Conservation (phyloP, 164 flowering plant species). For the Stephania yunnanensis region DNA sequence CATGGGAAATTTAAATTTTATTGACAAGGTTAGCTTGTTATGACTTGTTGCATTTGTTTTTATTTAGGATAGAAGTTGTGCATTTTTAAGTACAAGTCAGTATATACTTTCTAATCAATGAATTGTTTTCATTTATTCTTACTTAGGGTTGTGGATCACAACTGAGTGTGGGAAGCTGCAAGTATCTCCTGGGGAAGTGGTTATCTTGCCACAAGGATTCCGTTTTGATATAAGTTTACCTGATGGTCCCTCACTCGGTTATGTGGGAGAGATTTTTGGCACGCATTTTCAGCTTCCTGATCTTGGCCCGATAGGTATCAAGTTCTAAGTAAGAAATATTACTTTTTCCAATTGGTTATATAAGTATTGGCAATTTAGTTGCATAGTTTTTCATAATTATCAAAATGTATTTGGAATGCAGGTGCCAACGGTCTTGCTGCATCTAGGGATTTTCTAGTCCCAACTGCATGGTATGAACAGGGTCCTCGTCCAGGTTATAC, state of each 20-base stretch:
- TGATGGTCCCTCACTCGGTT: conserved; percentile 92
- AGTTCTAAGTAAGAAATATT: conserved; percentile 3
- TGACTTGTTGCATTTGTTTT: no score
- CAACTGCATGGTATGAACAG: conserved; percentile 79
- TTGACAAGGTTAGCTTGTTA: no score
- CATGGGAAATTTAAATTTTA: no score
- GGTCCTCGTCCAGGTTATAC: conserved; percentile 49
- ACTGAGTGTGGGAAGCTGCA: conserved; percentile 83
- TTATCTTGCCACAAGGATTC: conserved; percentile 86
- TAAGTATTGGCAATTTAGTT: neutral
- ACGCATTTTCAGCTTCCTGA: conserved; percentile 94
- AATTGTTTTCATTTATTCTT: neutral
- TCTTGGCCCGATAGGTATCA: conserved; percentile 89
- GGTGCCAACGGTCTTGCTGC: conserved; percentile 98
- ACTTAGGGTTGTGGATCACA: conserved; percentile 71
- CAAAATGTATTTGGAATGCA: conserved; percentile 19
- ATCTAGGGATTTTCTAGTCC: conserved; percentile 83
- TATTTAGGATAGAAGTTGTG: no score
- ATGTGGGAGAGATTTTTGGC: conserved; percentile 87
- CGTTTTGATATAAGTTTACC: conserved; percentile 71
- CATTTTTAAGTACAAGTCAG: no score
- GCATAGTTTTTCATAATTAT: neutral
- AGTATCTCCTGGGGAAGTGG: conserved; percentile 84
- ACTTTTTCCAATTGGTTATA: neutral
- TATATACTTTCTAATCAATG: neutral